These are phyloP conservation scores for Cyberlindnera veronae DNA, from an alignment of 805 yeast genomes.

Conservation along the genomic window DNA sequence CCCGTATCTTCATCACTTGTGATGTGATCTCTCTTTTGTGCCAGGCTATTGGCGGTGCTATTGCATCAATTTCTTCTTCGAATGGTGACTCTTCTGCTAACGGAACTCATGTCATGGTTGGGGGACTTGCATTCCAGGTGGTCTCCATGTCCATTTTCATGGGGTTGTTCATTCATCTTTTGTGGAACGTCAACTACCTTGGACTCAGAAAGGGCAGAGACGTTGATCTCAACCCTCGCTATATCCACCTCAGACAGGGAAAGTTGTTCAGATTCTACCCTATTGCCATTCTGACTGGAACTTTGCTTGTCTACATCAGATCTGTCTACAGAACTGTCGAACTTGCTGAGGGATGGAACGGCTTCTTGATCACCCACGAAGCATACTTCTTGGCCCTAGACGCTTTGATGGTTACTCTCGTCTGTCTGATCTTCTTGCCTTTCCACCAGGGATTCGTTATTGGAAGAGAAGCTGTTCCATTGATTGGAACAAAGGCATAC, in stretches of 20 bases:
- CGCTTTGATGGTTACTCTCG: conserved; percentile 56
- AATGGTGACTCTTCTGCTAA: conserved; percentile 27
- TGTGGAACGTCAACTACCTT: conserved; percentile 36
- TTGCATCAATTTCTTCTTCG: conserved; percentile 36
- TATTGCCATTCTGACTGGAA: conserved; percentile 41
- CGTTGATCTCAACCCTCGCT: conserved; percentile 35
- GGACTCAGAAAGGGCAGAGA: conserved; percentile 23
- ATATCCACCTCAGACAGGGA: conserved; percentile 33
- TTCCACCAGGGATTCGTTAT: conserved; percentile 62
- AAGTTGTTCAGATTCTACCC: conserved; percentile 41
- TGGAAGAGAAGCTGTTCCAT: conserved; percentile 11
- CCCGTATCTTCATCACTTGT: conserved; percentile 60
- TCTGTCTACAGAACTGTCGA: conserved; percentile 73
- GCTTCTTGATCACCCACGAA: conserved; percentile 60
- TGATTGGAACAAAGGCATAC: conserved; percentile 4
- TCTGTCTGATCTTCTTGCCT: conserved; percentile 43
- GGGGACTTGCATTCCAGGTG: conserved; percentile 77
- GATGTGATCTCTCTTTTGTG: conserved; percentile 62
- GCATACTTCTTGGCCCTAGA: conserved; percentile 57
- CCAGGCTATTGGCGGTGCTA: conserved; percentile 78
- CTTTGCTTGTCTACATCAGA: conserved; percentile 55
- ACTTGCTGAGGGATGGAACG: conserved; percentile 67
- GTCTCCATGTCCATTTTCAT: conserved; percentile 62
- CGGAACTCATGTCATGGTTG: conserved; percentile 73
- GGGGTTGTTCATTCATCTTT: conserved; percentile 44